Conservation (phyloP, 768 basidiomycete genomes). For the Pleurotus tuoliensis region DNA sequence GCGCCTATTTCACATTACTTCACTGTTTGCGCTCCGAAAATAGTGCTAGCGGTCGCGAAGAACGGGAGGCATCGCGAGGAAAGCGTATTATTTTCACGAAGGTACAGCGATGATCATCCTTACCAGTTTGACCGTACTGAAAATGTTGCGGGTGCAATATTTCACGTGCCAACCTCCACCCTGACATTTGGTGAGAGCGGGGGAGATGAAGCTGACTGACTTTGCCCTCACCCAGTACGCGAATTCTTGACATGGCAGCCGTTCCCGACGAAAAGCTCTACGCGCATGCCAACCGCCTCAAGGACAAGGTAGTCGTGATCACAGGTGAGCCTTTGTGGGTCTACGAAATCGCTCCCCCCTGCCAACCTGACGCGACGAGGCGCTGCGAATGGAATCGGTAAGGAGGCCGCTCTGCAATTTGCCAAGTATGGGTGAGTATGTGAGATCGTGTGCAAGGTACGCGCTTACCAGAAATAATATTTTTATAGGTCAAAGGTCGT, state of each 20-base stretch:
- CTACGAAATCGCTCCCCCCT: background rate
- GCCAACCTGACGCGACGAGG: constrained; percentile 25
- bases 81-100: too few relatives aligned
- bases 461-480: background rate
- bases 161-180: too few relatives aligned
- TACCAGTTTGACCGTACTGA: too few relatives aligned
- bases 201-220: too few relatives aligned
- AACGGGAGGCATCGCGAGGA: too few relatives aligned
- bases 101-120: too few relatives aligned
- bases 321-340: constrained; percentile 33
- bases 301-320: constrained; percentile 46
- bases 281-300: constrained; percentile 33
- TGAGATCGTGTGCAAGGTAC: background rate
- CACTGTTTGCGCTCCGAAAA: too few relatives aligned
- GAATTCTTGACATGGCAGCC: constrained; percentile 29
- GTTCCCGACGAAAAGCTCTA: constrained; percentile 46
- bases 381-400: constrained; percentile 52
- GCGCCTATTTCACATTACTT: too few relatives aligned
- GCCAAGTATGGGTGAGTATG: constrained; percentile 43
- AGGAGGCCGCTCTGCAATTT: constrained; percentile 46
- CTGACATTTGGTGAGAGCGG: too few relatives aligned
- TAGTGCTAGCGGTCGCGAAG: too few relatives aligned
- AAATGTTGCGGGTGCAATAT: too few relatives aligned
- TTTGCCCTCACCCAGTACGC: too few relatives aligned
- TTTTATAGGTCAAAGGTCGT: constrained; percentile 46